Percentiles rank a stretch among this genome's conserved stretches.
Conservation (phyloP, 2,329 filamentous ascomycete genomes). For the Leptographium procerum region DNA sequence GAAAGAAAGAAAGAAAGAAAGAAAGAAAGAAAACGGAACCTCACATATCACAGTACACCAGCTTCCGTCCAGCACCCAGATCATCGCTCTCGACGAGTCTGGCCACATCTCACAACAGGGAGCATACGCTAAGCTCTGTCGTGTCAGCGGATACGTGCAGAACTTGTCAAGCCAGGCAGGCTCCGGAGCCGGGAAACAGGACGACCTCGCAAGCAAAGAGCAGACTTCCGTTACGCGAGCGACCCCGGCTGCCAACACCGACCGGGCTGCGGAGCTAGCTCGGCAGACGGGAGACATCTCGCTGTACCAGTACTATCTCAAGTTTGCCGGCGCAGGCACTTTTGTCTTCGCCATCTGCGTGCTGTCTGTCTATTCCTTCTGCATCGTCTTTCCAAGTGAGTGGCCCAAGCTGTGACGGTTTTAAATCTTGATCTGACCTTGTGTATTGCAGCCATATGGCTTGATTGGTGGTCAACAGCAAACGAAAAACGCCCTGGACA, state of each 20-base stretch:
- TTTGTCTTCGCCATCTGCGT: neutral
- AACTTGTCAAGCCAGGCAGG: conserved; percentile 9
- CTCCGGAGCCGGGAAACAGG: neutral
- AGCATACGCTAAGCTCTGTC: neutral
- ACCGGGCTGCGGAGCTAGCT: neutral
- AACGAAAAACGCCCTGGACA: neutral
- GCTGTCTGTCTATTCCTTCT: conserved; percentile 16
- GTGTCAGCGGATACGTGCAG: neutral
- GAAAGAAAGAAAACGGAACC: neutral
- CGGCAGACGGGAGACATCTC: conserved; percentile 1
- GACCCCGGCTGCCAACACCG: neutral
- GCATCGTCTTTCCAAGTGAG: conserved; percentile 16
- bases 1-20: too few species aligned
- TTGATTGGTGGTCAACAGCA: conserved; percentile 15
- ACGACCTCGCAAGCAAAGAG: neutral
- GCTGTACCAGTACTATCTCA: conserved; percentile 1
- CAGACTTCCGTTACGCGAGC: neutral
- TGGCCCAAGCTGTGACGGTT: neutral
- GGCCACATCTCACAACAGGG: neutral
- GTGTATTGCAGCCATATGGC: conserved; percentile 11
- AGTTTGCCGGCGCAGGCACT: neutral
- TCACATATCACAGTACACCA: neutral
- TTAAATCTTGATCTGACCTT: neutral
- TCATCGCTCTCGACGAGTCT: neutral
- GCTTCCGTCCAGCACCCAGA: neutral